Percentiles rank a stretch among this genome's conserved stretches.
phyloP scores from a whole-genome alignment of 2,329 filamentous ascomycete genomes.

The Daldinia eschscholtzii region DNA sequence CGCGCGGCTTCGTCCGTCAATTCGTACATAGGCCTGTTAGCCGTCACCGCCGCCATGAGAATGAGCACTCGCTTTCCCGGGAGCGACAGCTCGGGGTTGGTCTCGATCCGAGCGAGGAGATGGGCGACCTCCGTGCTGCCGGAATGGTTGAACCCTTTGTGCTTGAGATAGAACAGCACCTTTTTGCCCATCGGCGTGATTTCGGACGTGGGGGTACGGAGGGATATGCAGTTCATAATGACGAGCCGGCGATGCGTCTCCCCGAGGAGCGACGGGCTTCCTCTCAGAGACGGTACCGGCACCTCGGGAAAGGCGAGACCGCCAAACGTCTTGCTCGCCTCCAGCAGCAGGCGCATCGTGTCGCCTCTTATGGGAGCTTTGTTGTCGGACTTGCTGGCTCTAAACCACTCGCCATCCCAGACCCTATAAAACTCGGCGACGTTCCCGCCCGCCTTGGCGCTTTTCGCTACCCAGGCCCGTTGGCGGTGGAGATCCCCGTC shows the following conservation, averaged over 20 bases:
- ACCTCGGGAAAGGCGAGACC: not conserved
- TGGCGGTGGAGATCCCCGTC: too few species aligned
- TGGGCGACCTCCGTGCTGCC: not conserved
- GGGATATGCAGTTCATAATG: not conserved
- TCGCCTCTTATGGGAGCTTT: too few species aligned
- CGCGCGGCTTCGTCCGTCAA: not conserved
- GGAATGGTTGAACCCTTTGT: not conserved
- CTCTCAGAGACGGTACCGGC: not conserved
- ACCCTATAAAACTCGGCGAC: too few species aligned
- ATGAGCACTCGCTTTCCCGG: not conserved
- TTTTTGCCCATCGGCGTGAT: not conserved
- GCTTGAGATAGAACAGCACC: not conserved
- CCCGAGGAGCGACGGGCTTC: not conserved
- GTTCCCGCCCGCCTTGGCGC: too few species aligned
- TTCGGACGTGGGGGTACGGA: not conserved
- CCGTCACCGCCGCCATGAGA: not conserved
- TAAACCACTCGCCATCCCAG: too few species aligned
- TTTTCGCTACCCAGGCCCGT: too few species aligned
- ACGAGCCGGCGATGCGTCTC: not conserved
- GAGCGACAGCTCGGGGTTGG: not conserved
- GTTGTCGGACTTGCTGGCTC: too few species aligned
- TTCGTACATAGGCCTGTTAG: not conserved
- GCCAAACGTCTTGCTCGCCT: too few species aligned
- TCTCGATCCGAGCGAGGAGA: not conserved
- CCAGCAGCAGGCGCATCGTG: too few species aligned